A percentile compares a stretch with the other conserved stretches of the same genome.
phyloP scores from a whole-genome alignment of 2,329 filamentous ascomycete species.

The Colletotrichum sidae region DNA sequence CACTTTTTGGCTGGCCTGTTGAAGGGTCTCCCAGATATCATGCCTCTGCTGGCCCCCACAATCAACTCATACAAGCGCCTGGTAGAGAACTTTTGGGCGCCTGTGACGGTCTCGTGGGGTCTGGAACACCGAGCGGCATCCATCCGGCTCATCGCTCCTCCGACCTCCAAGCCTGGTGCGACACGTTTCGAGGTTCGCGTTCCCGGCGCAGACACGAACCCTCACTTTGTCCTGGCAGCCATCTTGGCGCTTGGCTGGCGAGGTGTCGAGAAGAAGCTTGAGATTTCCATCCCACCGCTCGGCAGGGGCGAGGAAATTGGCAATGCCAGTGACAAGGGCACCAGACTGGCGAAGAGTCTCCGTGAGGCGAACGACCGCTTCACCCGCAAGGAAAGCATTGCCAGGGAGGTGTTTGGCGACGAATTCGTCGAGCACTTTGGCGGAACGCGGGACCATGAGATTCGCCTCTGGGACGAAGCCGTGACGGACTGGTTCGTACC shows the following conservation, averaged over 20 bases:
- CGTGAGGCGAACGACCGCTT: constrained; percentile 88
- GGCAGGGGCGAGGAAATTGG: constrained; percentile 88
- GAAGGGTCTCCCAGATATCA: constrained; percentile 90
- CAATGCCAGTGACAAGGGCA: constrained; percentile 75
- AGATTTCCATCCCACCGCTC: constrained; percentile 84
- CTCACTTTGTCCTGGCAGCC: constrained; percentile 86
- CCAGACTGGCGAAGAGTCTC: constrained; percentile 84
- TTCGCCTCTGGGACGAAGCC: constrained; percentile 91
- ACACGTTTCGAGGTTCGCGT: constrained; percentile 95
- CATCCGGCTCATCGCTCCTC: constrained; percentile 89
- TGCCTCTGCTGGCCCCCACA: constrained; percentile 94
- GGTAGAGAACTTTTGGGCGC: constrained; percentile 99
- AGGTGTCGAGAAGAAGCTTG: constrained; percentile 91
- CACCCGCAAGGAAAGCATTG: constrained; percentile 81
- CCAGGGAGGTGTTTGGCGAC: constrained; percentile 93
- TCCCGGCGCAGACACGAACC: constrained; percentile 93
- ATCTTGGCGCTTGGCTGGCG: constrained; percentile 91
- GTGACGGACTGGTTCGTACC: constrained; percentile 91
- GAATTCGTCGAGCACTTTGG: constrained; percentile 96
- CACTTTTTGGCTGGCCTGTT: constrained; percentile 94
- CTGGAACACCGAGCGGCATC: constrained; percentile 94
- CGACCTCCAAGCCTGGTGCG: constrained; percentile 84
- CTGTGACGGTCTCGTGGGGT: constrained; percentile 97
- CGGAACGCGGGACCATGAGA: constrained; percentile 91
- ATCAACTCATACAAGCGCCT: constrained; percentile 98